Conservation (phyloP, 1,284 basidiomycete species). For the Puccinia polysora region DNA sequence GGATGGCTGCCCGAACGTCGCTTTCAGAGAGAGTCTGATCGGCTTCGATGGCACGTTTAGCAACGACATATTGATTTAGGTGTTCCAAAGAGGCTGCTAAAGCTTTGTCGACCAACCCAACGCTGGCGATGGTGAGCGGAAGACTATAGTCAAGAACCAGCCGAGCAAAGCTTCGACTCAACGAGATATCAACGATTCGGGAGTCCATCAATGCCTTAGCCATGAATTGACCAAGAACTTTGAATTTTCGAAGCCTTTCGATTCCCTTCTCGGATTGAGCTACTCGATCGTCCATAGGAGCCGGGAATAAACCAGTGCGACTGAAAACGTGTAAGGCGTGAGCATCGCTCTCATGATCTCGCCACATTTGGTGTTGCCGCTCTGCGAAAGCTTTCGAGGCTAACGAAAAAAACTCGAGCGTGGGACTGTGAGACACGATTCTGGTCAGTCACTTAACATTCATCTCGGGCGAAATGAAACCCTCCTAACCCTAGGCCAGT, state of each 20-base stretch:
- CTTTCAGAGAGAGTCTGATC: slow-evolving; percentile 51
- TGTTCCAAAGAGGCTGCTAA: slow-evolving; percentile 80
- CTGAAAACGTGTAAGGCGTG: slow-evolving; percentile 55
- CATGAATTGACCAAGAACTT: slow-evolving; percentile 91
- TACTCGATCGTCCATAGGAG: slow-evolving; percentile 67
- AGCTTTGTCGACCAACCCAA: slow-evolving; percentile 75
- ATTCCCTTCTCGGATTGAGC: slow-evolving; percentile 47
- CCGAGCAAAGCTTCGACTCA: slow-evolving; percentile 88
- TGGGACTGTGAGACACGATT: slow-evolving; percentile 23
- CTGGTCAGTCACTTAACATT: slow-evolving; percentile 58
- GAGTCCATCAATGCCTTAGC: slow-evolving; percentile 96
- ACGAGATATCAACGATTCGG: slow-evolving; percentile 89
- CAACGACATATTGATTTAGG: slow-evolving; percentile 60
- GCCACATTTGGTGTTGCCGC: slow-evolving; percentile 49
- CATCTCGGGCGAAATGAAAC: slow-evolving; percentile 85
- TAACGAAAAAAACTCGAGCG: slow-evolving; percentile 44
- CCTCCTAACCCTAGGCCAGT: slow-evolving; percentile 97
- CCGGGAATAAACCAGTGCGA: slow-evolving; percentile 80
- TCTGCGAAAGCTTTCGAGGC: slow-evolving; percentile 43
- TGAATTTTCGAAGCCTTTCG: slow-evolving; percentile 67
- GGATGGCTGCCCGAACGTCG: slow-evolving; percentile 53
- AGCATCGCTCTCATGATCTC: slow-evolving; percentile 46
- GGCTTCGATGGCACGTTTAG: slow-evolving; percentile 55
- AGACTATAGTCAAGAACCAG: slow-evolving; percentile 78
- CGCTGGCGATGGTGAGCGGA: slow-evolving; percentile 71